Percentiles rank a stretch among this genome's conserved stretches.
These are phyloP conservation scores for Nigrospora osmanthi DNA, from an alignment of 2,329 filamentous ascomycete species.

Conservation along the genomic window DNA sequence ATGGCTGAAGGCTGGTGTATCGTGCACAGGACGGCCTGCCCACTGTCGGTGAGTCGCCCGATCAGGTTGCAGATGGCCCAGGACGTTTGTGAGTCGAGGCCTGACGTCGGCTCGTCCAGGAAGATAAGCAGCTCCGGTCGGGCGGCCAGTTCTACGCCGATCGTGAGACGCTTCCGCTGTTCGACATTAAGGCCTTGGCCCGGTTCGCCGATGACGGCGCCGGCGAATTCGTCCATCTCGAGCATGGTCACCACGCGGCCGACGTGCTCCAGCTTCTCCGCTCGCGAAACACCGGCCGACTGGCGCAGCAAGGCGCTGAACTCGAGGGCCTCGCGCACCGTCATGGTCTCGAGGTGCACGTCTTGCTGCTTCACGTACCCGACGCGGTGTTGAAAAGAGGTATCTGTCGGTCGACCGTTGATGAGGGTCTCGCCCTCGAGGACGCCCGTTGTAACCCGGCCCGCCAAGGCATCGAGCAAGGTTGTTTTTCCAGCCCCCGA, in stretches of 20 bases:
- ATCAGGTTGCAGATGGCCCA: constrained; percentile 68
- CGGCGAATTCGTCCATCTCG: constrained; percentile 60
- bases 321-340: constrained; percentile 57
- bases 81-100: constrained; percentile 59
- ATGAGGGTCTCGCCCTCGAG: constrained; percentile 76
- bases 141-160: constrained; percentile 77
- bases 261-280: constrained; percentile 61
- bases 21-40: constrained; percentile 66
- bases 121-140: constrained; percentile 67
- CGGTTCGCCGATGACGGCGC: constrained; percentile 59
- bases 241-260: constrained; percentile 60
- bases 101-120: constrained; percentile 66
- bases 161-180: constrained; percentile 71
- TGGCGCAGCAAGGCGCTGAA: constrained; percentile 61
- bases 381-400: constrained; percentile 84
- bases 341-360: constrained; percentile 56
- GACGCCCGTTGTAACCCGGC: constrained; percentile 81
- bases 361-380: constrained; percentile 93
- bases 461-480: constrained; percentile 76
- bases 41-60: constrained; percentile 53
- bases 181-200: constrained; percentile 42
- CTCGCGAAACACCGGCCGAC: constrained; percentile 41
- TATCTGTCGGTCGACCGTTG: constrained; percentile 59
- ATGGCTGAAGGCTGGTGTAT: constrained; percentile 67
- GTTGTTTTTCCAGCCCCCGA: constrained; percentile 94